These are phyloP conservation scores for Chlorella sp. DNA, from an alignment of 139 green algal species.

Conservation along the genomic window DNA sequence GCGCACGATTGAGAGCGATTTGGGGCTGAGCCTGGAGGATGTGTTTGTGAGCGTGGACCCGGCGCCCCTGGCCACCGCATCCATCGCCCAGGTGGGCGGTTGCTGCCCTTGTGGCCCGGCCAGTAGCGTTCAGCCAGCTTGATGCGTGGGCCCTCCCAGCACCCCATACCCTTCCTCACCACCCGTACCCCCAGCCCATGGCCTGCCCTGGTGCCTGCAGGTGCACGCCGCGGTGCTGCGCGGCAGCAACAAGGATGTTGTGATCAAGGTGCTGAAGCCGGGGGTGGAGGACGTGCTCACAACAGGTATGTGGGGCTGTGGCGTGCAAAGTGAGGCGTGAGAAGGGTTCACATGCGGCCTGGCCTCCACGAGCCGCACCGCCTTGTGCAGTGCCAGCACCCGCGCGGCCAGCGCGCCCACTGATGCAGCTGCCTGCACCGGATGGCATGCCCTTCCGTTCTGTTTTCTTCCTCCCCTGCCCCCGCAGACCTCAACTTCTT, in stretches of 20 bases:
- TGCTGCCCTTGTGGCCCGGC: too few species aligned
- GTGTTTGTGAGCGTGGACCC: conserved; percentile 91
- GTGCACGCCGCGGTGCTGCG: conserved; percentile 90
- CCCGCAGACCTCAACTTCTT: conserved; percentile 90
- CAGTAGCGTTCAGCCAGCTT: too few species aligned
- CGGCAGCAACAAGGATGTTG: conserved; percentile 82
- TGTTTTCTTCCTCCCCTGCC: not conserved
- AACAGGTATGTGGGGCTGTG: conserved; percentile 32
- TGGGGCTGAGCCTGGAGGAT: conserved; percentile 71
- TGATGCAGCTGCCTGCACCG: too few species aligned
- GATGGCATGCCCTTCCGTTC: too few species aligned
- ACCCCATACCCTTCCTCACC: too few species aligned
- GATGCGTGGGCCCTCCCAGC: too few species aligned
- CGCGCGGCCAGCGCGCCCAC: too few species aligned
- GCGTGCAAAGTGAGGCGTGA: too few species aligned
- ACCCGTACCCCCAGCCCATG: too few species aligned
- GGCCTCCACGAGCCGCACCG: too few species aligned
- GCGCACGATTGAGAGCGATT: conserved; percentile 66
- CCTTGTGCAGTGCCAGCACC: too few species aligned
- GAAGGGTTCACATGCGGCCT: too few species aligned
- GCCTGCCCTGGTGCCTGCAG: conserved; percentile 48
- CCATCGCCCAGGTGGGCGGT: conserved; percentile 80
- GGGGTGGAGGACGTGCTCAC: conserved; percentile 91
- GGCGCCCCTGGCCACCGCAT: conserved; percentile 88
- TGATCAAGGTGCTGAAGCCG: conserved; percentile 95